These are phyloP conservation scores for Yarrowia bubula DNA, from an alignment of 805 yeast genomes.

Conservation along the genomic window DNA sequence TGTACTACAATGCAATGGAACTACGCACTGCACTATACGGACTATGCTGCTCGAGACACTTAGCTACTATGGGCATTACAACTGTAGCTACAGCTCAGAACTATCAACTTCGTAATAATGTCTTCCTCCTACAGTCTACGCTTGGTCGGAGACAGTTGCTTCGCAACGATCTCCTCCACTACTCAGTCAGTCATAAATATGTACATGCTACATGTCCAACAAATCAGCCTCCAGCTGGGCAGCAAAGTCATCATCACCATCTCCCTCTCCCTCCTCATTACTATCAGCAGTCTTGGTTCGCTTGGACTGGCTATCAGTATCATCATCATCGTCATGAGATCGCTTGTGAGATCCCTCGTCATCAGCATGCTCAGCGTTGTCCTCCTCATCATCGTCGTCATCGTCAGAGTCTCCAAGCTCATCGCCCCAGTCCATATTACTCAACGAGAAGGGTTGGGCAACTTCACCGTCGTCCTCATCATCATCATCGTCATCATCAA, in stretches of 20 bases:
- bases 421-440: conserved; percentile 25
- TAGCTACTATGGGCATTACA: no score
- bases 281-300: conserved; percentile 27
- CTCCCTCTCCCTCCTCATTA: conserved; percentile 21
- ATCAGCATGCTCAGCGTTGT: conserved; percentile 26
- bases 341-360: conserved; percentile 29
- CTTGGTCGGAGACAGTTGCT: background rate
- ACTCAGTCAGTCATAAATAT: conserved; percentile 22
- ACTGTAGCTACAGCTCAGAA: no score
- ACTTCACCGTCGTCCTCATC: conserved; percentile 27
- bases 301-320: conserved; percentile 20
- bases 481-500: conserved; percentile 29
- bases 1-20: no score
- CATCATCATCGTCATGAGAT: conserved; percentile 23
- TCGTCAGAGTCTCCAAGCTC: conserved; percentile 5
- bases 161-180: no score
- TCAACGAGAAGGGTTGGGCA: background rate
- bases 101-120: no score
- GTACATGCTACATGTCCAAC: conserved; percentile 24
- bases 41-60: no score
- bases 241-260: conserved; percentile 33
- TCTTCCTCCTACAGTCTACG: no score
- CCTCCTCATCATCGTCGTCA: conserved; percentile 26
- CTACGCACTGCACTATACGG: no score
- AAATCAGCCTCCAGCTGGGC: conserved; percentile 28